phyloP scores from a whole-genome alignment of 495 filamentous ascomycete genomes.

The Penicillium longicatenatum region DNA sequence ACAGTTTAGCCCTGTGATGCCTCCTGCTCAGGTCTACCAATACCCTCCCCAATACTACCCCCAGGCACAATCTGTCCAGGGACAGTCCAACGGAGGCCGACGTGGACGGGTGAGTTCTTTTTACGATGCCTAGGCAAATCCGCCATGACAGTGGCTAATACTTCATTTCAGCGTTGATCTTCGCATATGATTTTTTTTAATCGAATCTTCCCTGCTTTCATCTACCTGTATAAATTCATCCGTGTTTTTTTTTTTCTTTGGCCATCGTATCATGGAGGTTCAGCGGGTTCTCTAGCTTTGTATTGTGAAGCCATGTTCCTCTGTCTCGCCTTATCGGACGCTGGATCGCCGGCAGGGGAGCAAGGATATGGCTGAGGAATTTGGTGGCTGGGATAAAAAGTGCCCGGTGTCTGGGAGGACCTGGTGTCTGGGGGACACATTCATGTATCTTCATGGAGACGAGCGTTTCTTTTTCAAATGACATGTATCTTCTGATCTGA shows the following conservation, averaged over 20 bases:
- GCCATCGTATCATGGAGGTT: slow-evolving; percentile 29
- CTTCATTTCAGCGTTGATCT: slow-evolving; percentile 34
- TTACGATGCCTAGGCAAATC: background rate
- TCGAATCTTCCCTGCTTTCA: slow-evolving; percentile 37
- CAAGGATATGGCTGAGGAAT: slow-evolving; percentile 12
- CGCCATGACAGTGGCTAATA: background rate
- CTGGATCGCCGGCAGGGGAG: slow-evolving; percentile 48
- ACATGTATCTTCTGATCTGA: slow-evolving; percentile 18
- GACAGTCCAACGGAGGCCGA: slow-evolving; percentile 49
- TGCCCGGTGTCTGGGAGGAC: slow-evolving; percentile 8
- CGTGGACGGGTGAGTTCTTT: slow-evolving; percentile 50
- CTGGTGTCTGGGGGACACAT: background rate
- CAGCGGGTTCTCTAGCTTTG: slow-evolving; percentile 41
- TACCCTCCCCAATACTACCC: slow-evolving; percentile 54
- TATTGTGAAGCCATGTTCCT: slow-evolving; percentile 30
- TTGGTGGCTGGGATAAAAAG: slow-evolving; percentile 9
- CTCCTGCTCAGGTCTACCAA: slow-evolving; percentile 53
- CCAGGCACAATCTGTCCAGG: slow-evolving; percentile 46
- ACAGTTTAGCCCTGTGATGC: slow-evolving; percentile 51
- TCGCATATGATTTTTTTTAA: slow-evolving; percentile 31
- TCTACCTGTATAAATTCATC: slow-evolving; percentile 47
- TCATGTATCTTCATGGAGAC: slow-evolving; percentile 21
- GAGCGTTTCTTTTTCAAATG: slow-evolving; percentile 15
- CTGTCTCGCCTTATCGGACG: slow-evolving; percentile 41
- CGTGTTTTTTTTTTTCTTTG: slow-evolving; percentile 22